A percentile compares a stretch with the other conserved stretches of the same genome.
Conservation (phyloP, 208 protist species). For the Acanthamoeba royreba region DNA sequence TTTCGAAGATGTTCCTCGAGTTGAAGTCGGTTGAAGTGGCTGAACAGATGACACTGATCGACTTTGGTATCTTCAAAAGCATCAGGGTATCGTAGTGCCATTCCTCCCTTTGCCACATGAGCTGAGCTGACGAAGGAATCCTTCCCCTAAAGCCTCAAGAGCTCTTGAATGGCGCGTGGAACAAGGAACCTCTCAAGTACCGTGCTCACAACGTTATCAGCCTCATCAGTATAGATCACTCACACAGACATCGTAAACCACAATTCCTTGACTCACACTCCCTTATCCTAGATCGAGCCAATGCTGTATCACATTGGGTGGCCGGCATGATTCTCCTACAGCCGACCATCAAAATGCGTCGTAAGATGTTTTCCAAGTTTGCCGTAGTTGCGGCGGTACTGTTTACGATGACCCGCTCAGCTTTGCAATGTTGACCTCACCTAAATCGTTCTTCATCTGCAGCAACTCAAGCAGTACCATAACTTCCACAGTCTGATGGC, state of each 20-base stretch:
- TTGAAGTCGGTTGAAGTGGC: not conserved
- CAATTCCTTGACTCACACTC: not conserved
- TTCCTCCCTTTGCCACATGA: not conserved
- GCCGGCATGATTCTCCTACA: constrained; percentile 57
- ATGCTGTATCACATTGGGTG: constrained; percentile 69
- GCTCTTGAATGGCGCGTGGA: not conserved
- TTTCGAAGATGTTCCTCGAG: not conserved
- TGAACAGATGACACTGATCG: not conserved
- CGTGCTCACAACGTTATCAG: not conserved
- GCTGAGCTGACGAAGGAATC: not conserved
- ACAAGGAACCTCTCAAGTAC: not conserved
- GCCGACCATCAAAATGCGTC: constrained; percentile 40
- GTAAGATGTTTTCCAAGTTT: constrained; percentile 45
- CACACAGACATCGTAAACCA: not conserved
- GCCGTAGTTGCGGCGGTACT: constrained; percentile 58
- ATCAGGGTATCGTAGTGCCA: not conserved
- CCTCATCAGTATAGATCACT: not conserved
- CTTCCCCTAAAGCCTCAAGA: not conserved
- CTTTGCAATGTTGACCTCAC: not conserved
- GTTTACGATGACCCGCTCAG: not conserved
- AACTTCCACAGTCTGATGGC: constrained; percentile 64
- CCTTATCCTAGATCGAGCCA: constrained; percentile 64
- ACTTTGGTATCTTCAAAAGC: not conserved
- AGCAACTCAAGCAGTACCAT: constrained; percentile 23
- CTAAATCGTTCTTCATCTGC: not conserved